phyloP scores from a whole-genome alignment of 2,329 filamentous ascomycete species.

The Pyrenophora teres region DNA sequence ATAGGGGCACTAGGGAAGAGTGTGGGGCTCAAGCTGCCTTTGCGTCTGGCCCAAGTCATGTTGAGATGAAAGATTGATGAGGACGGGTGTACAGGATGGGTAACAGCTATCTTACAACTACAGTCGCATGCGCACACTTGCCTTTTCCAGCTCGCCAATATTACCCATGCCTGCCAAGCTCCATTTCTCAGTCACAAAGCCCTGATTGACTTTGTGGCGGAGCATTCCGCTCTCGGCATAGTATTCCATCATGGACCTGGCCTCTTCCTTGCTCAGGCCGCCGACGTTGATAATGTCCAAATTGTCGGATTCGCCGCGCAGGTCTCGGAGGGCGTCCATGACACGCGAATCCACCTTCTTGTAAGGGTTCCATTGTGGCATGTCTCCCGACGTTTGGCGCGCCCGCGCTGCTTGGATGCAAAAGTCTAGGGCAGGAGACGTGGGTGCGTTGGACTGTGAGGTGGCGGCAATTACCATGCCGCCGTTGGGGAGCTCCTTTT shows the following conservation, averaged over 20 bases:
- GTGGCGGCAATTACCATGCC: conserved; percentile 78
- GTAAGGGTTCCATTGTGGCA: conserved; percentile 58
- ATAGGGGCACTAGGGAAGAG: conserved; percentile 82
- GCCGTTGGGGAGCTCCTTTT: conserved; percentile 66
- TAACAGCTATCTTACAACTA: conserved; percentile 30
- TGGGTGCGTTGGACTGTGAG: conserved; percentile 70
- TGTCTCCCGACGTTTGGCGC: conserved; percentile 42
- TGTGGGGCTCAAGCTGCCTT: conserved; percentile 78
- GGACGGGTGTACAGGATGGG: conserved; percentile 19
- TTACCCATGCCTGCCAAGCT: conserved; percentile 78
- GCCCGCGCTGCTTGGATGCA: conserved; percentile 61
- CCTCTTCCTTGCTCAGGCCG: conserved; percentile 75
- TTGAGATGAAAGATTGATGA: neutral
- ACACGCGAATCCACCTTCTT: conserved; percentile 58
- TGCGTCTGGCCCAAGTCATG: conserved; percentile 57
- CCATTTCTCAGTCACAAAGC: conserved; percentile 80
- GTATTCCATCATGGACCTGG: conserved; percentile 84
- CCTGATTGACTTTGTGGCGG: conserved; percentile 70
- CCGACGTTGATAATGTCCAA: conserved; percentile 60
- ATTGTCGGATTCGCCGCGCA: conserved; percentile 42
- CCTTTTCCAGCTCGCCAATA: conserved; percentile 82
- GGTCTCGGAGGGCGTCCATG: conserved; percentile 51
- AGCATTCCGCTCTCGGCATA: conserved; percentile 86
- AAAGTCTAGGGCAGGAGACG: conserved; percentile 69
- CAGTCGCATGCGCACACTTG: conserved; percentile 51